Base-by-base conservation (phyloP, 805 yeast genomes). In the Dipodascopsis tothii region DNA sequence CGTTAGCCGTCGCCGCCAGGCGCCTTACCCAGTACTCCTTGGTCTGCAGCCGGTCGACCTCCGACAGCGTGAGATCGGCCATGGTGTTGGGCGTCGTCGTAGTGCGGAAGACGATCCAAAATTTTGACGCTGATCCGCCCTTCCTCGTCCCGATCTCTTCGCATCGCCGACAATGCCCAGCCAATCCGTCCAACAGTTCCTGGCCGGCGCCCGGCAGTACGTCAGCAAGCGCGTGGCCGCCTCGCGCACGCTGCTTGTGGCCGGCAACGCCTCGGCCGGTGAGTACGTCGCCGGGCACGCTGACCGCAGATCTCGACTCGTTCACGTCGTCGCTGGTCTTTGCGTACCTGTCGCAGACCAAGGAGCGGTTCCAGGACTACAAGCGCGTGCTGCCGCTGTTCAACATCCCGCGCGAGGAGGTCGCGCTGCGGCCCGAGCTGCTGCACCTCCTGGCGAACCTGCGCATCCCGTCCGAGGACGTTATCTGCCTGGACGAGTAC, bases 181-280 rank as follows among this genome's bases (percentile, higher is more conserved):
- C 14, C 37, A 38, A 19, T 17, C 50, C 3, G 39, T 48, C 16
- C 50, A 48, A 27, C 40, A 41, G 33, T 48, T 48, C 27, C 36
- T 48, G 20, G 21, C 45, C 5, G 16, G 23, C 21, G 50, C 52
- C 5, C 38, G 37, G 14, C 34, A 39, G 37, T 23, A 41, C 5
- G 52, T 48, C 21, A 25, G 11, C 11, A 25, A 25, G 14, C 30
- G 14, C 9, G 11, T 25, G 30, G 9, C 14, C 30, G 9, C 30
- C 14, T 14, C 30, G 9, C 40, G 41, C 17, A 23, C 37, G 9
- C 44, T 56, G 3, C 44, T 81, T 19, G 88, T 81, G 0, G 67
- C 81, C 0, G 96, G 96, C 1, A 87, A 87, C 58, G 92, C 86
- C 56, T 76, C 92, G 3, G 88, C 92, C 0, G 82, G 66, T 61